Evolutionary conservation across 164 flowering plant species (phyloP).

Genomic region (Akebia trifoliata): DNA sequence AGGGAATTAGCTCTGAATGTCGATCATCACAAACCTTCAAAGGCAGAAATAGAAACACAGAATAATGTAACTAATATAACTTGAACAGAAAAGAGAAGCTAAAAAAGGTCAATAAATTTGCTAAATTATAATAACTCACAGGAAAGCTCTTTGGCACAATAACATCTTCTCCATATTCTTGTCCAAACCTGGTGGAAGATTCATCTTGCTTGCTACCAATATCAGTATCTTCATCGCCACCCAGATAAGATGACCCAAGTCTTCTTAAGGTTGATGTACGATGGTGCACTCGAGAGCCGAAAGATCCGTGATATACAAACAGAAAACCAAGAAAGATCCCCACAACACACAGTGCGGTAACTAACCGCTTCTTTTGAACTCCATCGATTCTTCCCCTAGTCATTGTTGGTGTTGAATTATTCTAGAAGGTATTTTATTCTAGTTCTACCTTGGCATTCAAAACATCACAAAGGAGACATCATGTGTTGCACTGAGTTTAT

Average conservation of each 20-base stretch:
- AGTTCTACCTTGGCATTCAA: constrained; percentile 6
- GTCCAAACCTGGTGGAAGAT: constrained; percentile 35
- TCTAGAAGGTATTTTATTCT: background rate
- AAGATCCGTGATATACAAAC: constrained; percentile 52
- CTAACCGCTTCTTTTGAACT: constrained; percentile 56
- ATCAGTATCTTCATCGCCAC: constrained; percentile 78
- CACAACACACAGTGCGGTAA: constrained; percentile 41
- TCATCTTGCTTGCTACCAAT: constrained; percentile 36
- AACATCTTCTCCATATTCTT: constrained; percentile 55
- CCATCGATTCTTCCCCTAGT: constrained; percentile 35
- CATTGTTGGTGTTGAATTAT: constrained; percentile 11
- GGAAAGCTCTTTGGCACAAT: constrained; percentile 67
- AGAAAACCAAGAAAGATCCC: constrained; percentile 50
- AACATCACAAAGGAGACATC: constrained; percentile 1
- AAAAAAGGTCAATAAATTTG: background rate
- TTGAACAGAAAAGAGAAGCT: background rate
- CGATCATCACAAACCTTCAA: constrained; percentile 86
- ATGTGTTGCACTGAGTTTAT: background rate
- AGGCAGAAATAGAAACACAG: constrained; percentile 3
- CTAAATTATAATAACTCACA: constrained; percentile 39
- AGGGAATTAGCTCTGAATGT: constrained; percentile 80
- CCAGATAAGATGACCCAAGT: constrained; percentile 72
- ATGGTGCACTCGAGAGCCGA: constrained; percentile 40
- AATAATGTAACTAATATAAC: constrained; percentile 10
- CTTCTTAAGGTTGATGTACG: constrained; percentile 68